Conservation (phyloP, 805 yeast species). For the Nadsonia fulvescens region DNA sequence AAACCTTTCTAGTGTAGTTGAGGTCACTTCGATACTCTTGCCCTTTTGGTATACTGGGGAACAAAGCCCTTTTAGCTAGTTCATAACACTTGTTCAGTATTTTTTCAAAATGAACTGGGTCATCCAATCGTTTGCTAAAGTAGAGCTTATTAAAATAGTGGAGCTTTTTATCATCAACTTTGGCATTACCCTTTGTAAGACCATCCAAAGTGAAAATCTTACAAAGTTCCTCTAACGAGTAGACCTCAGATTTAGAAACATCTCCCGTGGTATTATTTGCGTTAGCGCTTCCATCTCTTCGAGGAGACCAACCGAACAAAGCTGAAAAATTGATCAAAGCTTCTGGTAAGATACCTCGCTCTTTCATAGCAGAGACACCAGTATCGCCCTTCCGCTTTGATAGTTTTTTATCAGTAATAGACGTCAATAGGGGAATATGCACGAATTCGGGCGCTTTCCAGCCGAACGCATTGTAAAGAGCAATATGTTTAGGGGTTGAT, state of each 20-base stretch:
- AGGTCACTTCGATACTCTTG: too few species aligned
- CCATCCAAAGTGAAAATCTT: slow-evolving; percentile 44
- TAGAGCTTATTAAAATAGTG: slow-evolving; percentile 62
- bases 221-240: slow-evolving; percentile 27
- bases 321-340: slow-evolving; percentile 78
- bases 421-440: slow-evolving; percentile 82
- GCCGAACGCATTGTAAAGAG: slow-evolving; percentile 68
- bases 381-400: slow-evolving; percentile 76
- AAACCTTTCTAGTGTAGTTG: too few species aligned
- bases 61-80: too few species aligned
- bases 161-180: slow-evolving; percentile 66
- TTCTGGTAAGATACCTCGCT: slow-evolving; percentile 62
- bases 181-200: slow-evolving; percentile 84
- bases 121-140: slow-evolving; percentile 26
- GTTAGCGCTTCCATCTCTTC: slow-evolving; percentile 22
- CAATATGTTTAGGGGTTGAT: slow-evolving; percentile 87
- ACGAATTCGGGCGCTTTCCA: slow-evolving; percentile 69
- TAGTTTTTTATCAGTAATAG: slow-evolving; percentile 39
- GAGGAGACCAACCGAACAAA: slow-evolving; percentile 89
- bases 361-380: slow-evolving; percentile 41
- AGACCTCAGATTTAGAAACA: slow-evolving; percentile 14
- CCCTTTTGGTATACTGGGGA: too few species aligned
- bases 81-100: slow-evolving; percentile 16
- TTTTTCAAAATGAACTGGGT: slow-evolving; percentile 19
- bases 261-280: slow-evolving; percentile 25